Evolutionary conservation across 2,329 filamentous ascomycete genomes (phyloP).

Genomic region (Cladosporium colombiae): DNA sequence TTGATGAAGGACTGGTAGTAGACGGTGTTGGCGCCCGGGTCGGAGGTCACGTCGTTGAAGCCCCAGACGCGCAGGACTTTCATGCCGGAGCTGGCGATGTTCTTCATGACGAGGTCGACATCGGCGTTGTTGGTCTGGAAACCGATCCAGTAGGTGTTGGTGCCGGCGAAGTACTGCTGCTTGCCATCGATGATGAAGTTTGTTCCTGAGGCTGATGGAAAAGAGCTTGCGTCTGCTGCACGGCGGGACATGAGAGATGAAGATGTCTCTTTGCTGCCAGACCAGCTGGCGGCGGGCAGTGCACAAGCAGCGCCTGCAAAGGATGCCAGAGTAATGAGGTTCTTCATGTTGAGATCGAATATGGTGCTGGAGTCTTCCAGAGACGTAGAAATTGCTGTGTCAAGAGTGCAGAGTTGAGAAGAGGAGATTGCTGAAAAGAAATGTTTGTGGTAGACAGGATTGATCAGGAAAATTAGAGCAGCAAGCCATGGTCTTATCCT

Average conservation of each 20-base stretch:
- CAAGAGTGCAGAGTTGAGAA: not conserved
- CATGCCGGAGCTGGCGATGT: slow-evolving; percentile 53
- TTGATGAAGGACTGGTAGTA: slow-evolving; percentile 59
- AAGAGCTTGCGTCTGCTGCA: slow-evolving; percentile 4
- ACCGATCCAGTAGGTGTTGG: slow-evolving; percentile 59
- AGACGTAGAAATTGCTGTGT: not conserved
- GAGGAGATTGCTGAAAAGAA: not conserved
- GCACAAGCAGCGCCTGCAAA: slow-evolving; percentile 18
- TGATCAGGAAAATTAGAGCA: not conserved
- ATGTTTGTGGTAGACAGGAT: not conserved
- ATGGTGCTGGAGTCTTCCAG: not conserved
- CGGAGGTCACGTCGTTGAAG: slow-evolving; percentile 60
- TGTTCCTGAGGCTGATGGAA: slow-evolving; percentile 26
- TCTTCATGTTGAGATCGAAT: slow-evolving; percentile 1
- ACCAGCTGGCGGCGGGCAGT: slow-evolving; percentile 11
- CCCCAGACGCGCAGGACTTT: slow-evolving; percentile 64
- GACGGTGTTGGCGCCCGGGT: slow-evolving; percentile 44
- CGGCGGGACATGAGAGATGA: not conserved
- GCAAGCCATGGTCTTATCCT: not conserved
- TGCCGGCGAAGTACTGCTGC: slow-evolving; percentile 54
- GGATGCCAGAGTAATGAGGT: not conserved
- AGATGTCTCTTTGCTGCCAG: not conserved
- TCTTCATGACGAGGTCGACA: slow-evolving; percentile 51
- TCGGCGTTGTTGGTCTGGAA: slow-evolving; percentile 57
- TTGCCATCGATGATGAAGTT: slow-evolving; percentile 47